Evolutionary conservation across 176 grass and related monocot genomes (phyloP), one percentile per base, ranked within the genome.

Genomic region (Miscanthus lutarioriparius): DNA sequence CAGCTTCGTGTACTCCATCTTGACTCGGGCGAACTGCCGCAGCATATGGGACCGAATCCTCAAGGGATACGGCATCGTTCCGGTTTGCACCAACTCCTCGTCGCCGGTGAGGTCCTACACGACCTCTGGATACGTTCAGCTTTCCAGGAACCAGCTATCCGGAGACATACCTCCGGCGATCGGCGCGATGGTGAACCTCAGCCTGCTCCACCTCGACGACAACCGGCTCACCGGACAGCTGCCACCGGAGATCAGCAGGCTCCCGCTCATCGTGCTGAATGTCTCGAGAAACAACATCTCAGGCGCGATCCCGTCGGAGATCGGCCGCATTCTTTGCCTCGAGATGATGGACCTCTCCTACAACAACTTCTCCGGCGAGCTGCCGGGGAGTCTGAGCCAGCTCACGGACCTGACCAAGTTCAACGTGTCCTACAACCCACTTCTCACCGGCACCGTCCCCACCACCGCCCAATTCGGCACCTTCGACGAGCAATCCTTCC

Each of bases 341-440:
- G 58, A 83, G 35, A 94, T 40, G 28, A 22, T 96, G 39, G 96
- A 98, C 78, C 38, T 98, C 2, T 95, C 96, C 1, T 54, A 10
- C 83, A 98, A 98, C 81, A 98, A 96, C 66, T 90, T 98, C 73
- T 98, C 96, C 19, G 93, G 91, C 56, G 80, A 90, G 74, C 83
- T 98, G 64, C 96, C 93, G 25, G 22, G 25, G 23, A 96, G 70
- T 80, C 64, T 98, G 41, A 89, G 84, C 78, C 7, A 80, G 43
- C 85, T 98, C 10, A 81, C 77, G 16, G 73, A 82, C 8, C 89
- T 98, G 36, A 78, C 43, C 44, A 84, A 89, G 78, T 98, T 98
- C 89, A 98, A 98, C 33, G 91, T 82, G 67, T 98, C 96, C 0
- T 92, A 89, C 87, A 98, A 98, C 69, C 89, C 54, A 7, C 84